phyloP scores from a whole-genome alignment of 2,329 filamentous ascomycete genomes.

The Sclerotinia glacialis region DNA sequence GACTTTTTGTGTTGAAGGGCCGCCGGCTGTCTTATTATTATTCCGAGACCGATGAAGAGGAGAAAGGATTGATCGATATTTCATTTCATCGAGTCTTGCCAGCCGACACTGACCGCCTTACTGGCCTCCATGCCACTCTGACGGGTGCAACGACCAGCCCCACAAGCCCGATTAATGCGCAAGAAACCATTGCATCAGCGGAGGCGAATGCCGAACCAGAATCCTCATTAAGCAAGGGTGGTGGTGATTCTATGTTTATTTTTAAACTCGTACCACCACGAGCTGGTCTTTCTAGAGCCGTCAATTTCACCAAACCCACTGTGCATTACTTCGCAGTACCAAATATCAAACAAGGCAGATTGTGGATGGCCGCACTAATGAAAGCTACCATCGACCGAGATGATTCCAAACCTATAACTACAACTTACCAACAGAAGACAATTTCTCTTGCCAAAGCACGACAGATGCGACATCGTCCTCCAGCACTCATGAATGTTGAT shows the following conservation, averaged over 20 bases:
- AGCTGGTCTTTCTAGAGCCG: conserved; percentile 79
- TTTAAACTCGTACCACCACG: conserved; percentile 96
- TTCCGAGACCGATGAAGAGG: conserved; percentile 84
- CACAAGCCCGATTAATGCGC: conserved; percentile 50
- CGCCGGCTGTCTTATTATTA: conserved; percentile 95
- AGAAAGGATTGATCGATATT: conserved; percentile 95
- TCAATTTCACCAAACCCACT: conserved; percentile 96
- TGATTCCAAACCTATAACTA: conserved; percentile 72
- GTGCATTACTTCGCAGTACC: conserved; percentile 98
- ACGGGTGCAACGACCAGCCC: conserved; percentile 75
- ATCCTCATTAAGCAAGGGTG: conserved; percentile 39
- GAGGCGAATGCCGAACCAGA: conserved; percentile 44
- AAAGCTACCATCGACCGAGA: conserved; percentile 98
- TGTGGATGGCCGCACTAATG: conserved; percentile 99
- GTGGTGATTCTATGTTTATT: conserved; percentile 78
- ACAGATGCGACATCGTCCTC: conserved; percentile 83
- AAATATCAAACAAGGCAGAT: conserved; percentile 78
- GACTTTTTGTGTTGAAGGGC: conserved; percentile 91
- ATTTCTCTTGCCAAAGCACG: conserved; percentile 88
- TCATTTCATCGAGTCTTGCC: conserved; percentile 96
- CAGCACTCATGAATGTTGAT: conserved; percentile 75
- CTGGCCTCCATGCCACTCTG: conserved; percentile 85
- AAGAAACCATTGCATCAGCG: conserved; percentile 46
- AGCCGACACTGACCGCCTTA: conserved; percentile 86
- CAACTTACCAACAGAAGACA: conserved; percentile 95